Conservation (phyloP, 495 filamentous ascomycete species). For the Aspergillus hancockii region DNA sequence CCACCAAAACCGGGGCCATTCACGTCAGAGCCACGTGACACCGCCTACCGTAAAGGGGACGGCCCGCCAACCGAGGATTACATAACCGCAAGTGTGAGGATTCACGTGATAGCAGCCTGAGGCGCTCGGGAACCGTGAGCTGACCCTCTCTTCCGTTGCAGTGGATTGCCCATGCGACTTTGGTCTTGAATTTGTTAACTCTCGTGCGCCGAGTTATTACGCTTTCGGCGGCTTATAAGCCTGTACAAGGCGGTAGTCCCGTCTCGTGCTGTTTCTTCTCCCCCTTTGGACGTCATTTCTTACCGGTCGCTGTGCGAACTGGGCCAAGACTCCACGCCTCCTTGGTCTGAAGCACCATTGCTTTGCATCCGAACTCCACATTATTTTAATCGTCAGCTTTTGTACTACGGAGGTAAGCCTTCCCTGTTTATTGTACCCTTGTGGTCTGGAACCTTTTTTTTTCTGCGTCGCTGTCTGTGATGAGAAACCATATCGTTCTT, state of each 20-base stretch:
- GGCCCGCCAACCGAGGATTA: conserved; percentile 8
- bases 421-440: not conserved
- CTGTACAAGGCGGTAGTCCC: conserved; percentile 39
- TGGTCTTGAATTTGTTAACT: conserved; percentile 28
- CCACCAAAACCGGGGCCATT: conserved; percentile 16
- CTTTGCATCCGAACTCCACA: conserved; percentile 9
- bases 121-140: conserved; percentile 23
- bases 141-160: conserved; percentile 30
- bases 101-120: conserved; percentile 26
- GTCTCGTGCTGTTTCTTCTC: conserved; percentile 34
- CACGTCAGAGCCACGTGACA: conserved; percentile 21
- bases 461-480: not conserved
- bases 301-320: conserved; percentile 36
- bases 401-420: conserved; percentile 15
- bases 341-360: conserved; percentile 27
- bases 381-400: conserved; percentile 4
- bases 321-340: conserved; percentile 39
- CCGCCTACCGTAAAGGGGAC: conserved; percentile 13
- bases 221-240: conserved; percentile 33
- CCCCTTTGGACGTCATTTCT: conserved; percentile 28
- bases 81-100: conserved; percentile 9
- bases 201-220: conserved; percentile 26
- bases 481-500: not conserved
- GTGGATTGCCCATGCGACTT: conserved; percentile 31
- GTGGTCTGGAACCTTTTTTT: not conserved